phyloP scores from a whole-genome alignment of 2,329 filamentous ascomycete genomes.

The Aspergillus bombycis region DNA sequence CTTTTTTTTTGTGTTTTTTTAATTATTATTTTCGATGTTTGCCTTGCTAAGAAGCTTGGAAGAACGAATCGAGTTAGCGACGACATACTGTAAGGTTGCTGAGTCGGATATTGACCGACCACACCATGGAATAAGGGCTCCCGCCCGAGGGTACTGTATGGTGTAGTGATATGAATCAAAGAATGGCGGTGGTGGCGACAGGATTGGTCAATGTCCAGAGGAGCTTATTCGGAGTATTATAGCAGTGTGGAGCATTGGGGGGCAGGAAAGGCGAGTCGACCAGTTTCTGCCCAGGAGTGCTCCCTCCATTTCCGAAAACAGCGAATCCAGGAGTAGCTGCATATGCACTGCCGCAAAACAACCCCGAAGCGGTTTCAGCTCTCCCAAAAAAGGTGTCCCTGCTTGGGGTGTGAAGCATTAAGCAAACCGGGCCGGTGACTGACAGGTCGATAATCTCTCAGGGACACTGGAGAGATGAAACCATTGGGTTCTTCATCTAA shows the following conservation, averaged over 20 bases:
- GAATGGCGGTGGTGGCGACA: background rate
- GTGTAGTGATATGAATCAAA: constrained; percentile 6
- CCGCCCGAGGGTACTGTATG: background rate
- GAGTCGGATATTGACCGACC: constrained; percentile 1
- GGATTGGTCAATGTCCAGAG: constrained; percentile 12
- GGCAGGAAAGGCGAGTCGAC: constrained; percentile 6
- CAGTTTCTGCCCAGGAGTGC: background rate
- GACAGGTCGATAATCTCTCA: background rate
- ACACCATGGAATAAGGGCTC: background rate
- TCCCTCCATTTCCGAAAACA: constrained; percentile 7
- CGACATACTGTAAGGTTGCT: background rate
- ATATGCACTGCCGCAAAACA: constrained; percentile 16
- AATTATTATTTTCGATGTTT: background rate
- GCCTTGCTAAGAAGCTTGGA: background rate
- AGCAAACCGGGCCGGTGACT: constrained; percentile 3
- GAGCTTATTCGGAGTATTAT: constrained; percentile 13
- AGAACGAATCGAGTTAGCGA: background rate
- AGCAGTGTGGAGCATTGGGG: constrained; percentile 12
- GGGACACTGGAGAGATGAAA: constrained; percentile 5
- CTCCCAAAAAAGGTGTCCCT: background rate
- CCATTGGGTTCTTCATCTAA: constrained; percentile 8
- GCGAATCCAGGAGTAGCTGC: constrained; percentile 9
- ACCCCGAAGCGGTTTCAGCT: constrained; percentile 6
- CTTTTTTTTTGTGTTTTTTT: no score
- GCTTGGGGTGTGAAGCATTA: background rate